Base-by-base conservation (phyloP, 179 eudicot genomes). In the Patellifolia procumbens region DNA sequence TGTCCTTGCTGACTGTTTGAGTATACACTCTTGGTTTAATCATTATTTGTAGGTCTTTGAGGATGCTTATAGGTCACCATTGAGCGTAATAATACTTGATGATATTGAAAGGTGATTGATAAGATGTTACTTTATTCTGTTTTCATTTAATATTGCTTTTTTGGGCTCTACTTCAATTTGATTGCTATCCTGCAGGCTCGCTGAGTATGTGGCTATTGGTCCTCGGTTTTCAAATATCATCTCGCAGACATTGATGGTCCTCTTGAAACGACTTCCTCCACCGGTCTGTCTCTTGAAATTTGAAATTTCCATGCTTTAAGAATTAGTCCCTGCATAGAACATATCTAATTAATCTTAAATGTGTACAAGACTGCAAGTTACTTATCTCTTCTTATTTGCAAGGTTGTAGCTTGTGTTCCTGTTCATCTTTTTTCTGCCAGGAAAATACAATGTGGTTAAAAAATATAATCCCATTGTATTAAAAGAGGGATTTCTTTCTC, bases 221-320 rank as follows among this genome's bases (percentile, higher is more conserved):
- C 99, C 98, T 77, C 90, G 99, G 64, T 95, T 93, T 86, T 95
- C 99, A 66, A 95, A 93, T 85, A 79, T 95, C 51, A 93, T 95
- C 71, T 90, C 95, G 42, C 99, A 95, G 78, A 95, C 99, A 60
- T 80, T 95, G 85, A 76, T 95, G 91, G 98, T 95, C 79, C 97
- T 93, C 72, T 84, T 95, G 77, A 95, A 95, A 80, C 88, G 99
- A 83, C 92, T 95, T 72, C 99, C 99, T 84, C 98, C 98, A 3
- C 76, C 81, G 98, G 99, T 91, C 82, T 52, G 64, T 81, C 35
- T 34, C 64, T 73, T 62, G 12, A 74, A 79, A 59, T 74, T n/a
- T n/a, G n/a, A n/a, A n/a, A n/a, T n/a, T n/a, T 73, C 20, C 68
- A 37, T 72, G 75, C 49, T 74, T 20, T 45, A 52, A 78, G 58